Conservation (phyloP, 495 filamentous ascomycete species). For the Penicillium riverlandense region DNA sequence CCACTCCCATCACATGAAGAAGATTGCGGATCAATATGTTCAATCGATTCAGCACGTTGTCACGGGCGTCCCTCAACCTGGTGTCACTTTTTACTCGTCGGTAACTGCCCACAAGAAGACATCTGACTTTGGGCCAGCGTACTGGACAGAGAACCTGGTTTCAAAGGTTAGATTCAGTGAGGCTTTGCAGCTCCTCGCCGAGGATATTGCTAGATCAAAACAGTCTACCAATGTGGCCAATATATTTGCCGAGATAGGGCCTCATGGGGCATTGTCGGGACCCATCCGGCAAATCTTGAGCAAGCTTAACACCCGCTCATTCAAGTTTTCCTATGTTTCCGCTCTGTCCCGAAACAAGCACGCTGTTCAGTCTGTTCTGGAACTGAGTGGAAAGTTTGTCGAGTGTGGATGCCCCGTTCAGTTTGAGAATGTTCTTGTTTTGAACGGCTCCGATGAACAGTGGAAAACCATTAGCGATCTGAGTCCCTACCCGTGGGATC, state of each 20-base stretch:
- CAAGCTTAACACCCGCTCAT: neutral
- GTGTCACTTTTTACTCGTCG: no score
- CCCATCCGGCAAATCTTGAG: slow-evolving; percentile 15
- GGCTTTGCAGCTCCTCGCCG: no score
- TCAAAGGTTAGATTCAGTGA: no score
- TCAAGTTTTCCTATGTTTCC: neutral
- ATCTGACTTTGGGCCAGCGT: no score
- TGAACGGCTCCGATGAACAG: no score
- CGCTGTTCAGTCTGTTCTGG: neutral
- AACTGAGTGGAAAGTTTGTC: neutral
- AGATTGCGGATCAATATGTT: slow-evolving; percentile 2
- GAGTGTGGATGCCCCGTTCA: no score
- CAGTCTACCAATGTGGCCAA: neutral
- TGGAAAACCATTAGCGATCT: slow-evolving; percentile 4
- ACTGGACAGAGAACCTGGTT: no score
- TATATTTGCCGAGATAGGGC: slow-evolving; percentile 21
- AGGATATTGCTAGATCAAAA: no score
- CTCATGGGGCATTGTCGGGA: slow-evolving; percentile 15
- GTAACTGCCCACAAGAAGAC: no score
- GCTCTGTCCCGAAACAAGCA: neutral
- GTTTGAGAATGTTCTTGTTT: no score
- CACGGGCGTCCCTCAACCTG: no score
- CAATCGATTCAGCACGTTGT: neutral
- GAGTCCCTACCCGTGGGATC: slow-evolving; percentile 14
- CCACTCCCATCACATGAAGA: slow-evolving; percentile 24